Conservation (phyloP, 352 stramenopile genomes). For the Globisporangium rhizosaccharum region DNA sequence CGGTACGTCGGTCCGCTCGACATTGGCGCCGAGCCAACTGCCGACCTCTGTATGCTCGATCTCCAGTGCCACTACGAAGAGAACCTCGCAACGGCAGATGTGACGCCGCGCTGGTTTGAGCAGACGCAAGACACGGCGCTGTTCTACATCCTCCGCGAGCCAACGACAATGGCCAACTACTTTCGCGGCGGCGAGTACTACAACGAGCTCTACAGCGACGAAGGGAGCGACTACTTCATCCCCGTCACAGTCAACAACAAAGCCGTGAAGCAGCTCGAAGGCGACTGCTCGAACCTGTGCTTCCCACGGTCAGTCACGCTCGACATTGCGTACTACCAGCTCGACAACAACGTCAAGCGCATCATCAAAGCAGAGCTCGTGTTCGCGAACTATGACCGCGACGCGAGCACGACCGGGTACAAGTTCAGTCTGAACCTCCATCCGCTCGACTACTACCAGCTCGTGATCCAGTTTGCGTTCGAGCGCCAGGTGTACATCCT, state of each 20-base stretch:
- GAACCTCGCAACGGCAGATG: slow-evolving; percentile 78
- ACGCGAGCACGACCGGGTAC: slow-evolving; percentile 84
- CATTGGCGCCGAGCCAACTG: slow-evolving; percentile 82
- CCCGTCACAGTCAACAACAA: slow-evolving; percentile 89
- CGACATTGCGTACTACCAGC: slow-evolving; percentile 94
- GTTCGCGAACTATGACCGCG: slow-evolving; percentile 92
- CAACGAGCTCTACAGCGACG: slow-evolving; percentile 39
- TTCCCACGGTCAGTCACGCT: slow-evolving; percentile 92
- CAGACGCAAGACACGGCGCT: slow-evolving; percentile 80
- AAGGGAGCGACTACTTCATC: slow-evolving; percentile 92
- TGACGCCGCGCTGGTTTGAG: slow-evolving; percentile 96
- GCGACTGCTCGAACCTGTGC: slow-evolving; percentile 88
- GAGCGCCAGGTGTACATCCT: slow-evolving; percentile 90
- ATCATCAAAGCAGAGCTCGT: slow-evolving; percentile 89
- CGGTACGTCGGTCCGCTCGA: slow-evolving; percentile 84
- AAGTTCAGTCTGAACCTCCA: slow-evolving; percentile 90
- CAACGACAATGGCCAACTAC: slow-evolving; percentile 89
- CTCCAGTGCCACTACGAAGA: slow-evolving; percentile 94
- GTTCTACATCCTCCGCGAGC: slow-evolving; percentile 91
- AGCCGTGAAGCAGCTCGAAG: slow-evolving; percentile 64
- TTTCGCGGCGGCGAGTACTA: slow-evolving; percentile 68
- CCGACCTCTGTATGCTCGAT: slow-evolving; percentile 88
- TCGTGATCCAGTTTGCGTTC: slow-evolving; percentile 97
- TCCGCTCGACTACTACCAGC: slow-evolving; percentile 92
- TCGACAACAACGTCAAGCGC: slow-evolving; percentile 86